Conservation (phyloP, 768 basidiomycete genomes). For the Postia placenta region DNA sequence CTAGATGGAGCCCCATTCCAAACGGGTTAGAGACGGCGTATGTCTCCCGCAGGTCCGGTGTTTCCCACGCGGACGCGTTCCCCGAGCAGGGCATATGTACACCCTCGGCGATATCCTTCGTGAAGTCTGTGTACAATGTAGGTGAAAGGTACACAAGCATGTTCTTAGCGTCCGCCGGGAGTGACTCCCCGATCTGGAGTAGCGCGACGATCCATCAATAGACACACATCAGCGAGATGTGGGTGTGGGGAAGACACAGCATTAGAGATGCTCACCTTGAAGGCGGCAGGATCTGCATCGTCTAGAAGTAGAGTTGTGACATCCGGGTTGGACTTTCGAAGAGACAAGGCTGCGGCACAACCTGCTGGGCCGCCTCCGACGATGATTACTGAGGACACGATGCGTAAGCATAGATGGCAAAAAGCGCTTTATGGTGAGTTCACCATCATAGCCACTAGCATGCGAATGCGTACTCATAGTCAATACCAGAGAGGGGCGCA, state of each 20-base stretch:
- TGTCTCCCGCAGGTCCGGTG: constrained; percentile 22
- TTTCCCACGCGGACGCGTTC: constrained; percentile 29
- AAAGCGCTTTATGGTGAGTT: too few relatives aligned
- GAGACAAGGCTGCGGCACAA: constrained; percentile 21
- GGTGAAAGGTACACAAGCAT: constrained; percentile 12
- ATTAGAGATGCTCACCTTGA: constrained; percentile 29
- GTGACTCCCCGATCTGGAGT: constrained; percentile 30
- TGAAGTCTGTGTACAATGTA: constrained; percentile 2
- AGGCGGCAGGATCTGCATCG: constrained; percentile 23
- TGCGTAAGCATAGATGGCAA: too few relatives aligned
- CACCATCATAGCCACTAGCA: too few relatives aligned
- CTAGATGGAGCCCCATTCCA: constrained; percentile 29
- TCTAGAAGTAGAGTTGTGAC: constrained; percentile 24
- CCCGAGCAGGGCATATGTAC: constrained; percentile 24
- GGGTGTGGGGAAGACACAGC: background rate
- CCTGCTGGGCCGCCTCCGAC: constrained; percentile 21
- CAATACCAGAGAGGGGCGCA: too few relatives aligned
- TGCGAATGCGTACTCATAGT: too few relatives aligned
- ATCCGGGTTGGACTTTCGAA: constrained; percentile 12
- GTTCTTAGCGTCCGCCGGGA: constrained; percentile 25
- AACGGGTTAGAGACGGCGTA: constrained; percentile 29
- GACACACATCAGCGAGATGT: background rate
- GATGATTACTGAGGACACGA: constrained; percentile 21
- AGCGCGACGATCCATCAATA: background rate
- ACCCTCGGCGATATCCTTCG: constrained; percentile 13